Evolutionary conservation across 2,329 filamentous ascomycete species (phyloP).

Genomic region (Xenoacremonium recifei): DNA sequence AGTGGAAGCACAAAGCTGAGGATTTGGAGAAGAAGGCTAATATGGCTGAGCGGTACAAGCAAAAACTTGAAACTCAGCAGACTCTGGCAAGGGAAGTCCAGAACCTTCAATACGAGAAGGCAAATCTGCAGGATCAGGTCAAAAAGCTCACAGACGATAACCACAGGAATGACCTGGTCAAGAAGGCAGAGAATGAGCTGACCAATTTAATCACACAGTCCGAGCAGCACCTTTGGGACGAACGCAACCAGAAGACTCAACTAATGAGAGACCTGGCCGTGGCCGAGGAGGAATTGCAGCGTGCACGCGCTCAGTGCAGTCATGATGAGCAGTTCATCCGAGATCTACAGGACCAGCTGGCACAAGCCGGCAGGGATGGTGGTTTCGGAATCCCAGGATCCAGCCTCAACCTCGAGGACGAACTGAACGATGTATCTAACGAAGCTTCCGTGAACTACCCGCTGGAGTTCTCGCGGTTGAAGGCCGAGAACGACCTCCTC

Average conservation of each 20-base stretch:
- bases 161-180: constrained; percentile 31
- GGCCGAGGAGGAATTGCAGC: constrained; percentile 46
- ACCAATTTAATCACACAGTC: constrained; percentile 42
- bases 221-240: constrained; percentile 41
- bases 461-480: constrained; percentile 56
- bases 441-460: constrained; percentile 39
- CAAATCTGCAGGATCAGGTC: constrained; percentile 50
- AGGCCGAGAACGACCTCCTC: constrained; percentile 60
- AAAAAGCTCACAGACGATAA: constrained; percentile 35
- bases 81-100: constrained; percentile 55
- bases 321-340: constrained; percentile 54
- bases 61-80: constrained; percentile 59
- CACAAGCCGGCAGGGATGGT: constrained; percentile 30
- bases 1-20: constrained; percentile 57
- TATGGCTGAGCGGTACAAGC: constrained; percentile 59
- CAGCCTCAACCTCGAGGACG: constrained; percentile 55
- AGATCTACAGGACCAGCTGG: constrained; percentile 60
- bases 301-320: constrained; percentile 45
- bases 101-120: constrained; percentile 53
- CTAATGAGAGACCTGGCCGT: constrained; percentile 44
- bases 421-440: constrained; percentile 46
- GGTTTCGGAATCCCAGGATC: constrained; percentile 16
- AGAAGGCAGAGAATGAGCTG: constrained; percentile 38
- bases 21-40: constrained; percentile 63
- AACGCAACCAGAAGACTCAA: constrained; percentile 44